Conservation (phyloP, 2,329 filamentous ascomycete species). For the Fusarium sp. region DNA sequence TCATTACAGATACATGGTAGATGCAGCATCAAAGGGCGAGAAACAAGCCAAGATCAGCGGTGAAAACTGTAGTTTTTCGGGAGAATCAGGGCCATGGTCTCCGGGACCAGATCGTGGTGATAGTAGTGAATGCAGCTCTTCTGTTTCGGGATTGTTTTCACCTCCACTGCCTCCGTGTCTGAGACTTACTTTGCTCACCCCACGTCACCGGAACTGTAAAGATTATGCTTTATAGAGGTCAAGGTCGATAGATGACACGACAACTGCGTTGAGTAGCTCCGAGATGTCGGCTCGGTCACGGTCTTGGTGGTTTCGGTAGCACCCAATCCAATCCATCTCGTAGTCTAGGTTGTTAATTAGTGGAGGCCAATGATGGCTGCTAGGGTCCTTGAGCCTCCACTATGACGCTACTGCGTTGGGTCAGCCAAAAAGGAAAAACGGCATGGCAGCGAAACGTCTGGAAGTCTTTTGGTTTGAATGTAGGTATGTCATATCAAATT, state of each 20-base stretch:
- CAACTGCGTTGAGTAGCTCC: constrained; percentile 12
- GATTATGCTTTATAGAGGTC: background rate
- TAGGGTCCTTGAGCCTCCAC: constrained; percentile 23
- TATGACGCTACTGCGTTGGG: constrained; percentile 26
- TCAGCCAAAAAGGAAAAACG: constrained; percentile 11
- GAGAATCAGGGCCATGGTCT: constrained; percentile 32
- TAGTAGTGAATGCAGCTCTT: background rate
- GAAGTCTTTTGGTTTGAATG: constrained; percentile 3
- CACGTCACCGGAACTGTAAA: background rate
- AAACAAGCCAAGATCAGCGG: constrained; percentile 22
- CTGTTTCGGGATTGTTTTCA: background rate
- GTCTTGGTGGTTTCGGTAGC: constrained; percentile 27
- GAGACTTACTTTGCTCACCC: background rate
- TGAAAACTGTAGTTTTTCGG: constrained; percentile 34
- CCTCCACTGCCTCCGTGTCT: background rate
- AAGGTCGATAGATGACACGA: constrained; percentile 11
- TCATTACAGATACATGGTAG: background rate
- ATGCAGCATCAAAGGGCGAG: background rate
- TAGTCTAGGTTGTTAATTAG: background rate
- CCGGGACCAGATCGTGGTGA: constrained; percentile 13
- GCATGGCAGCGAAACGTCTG: constrained; percentile 1
- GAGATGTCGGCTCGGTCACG: constrained; percentile 31
- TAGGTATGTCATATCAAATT: background rate
- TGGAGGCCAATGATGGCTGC: constrained; percentile 13
- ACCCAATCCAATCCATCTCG: background rate